Percentiles rank a stretch among this genome's conserved stretches.
Conservation (phyloP, 2,329 filamentous ascomycete species). For the Stagonosporopsis chrysanthemi region DNA sequence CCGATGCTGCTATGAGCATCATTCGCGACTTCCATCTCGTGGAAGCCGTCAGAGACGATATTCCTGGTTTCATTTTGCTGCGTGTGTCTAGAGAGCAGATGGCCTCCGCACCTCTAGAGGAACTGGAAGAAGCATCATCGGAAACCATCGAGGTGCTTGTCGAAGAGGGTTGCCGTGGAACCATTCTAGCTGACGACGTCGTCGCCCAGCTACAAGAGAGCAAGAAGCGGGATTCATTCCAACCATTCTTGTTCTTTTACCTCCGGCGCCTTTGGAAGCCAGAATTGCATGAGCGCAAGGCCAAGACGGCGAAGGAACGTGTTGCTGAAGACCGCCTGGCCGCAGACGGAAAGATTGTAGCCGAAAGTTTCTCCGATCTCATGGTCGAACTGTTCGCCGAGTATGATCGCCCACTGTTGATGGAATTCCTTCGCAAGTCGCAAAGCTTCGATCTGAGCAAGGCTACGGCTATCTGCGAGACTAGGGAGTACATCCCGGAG, state of each 20-base stretch:
- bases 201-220: slow-evolving; percentile 74
- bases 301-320: slow-evolving; percentile 49
- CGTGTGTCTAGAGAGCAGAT: slow-evolving; percentile 78
- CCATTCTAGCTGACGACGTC: slow-evolving; percentile 79
- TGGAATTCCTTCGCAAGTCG: slow-evolving; percentile 85
- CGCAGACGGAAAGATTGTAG: slow-evolving; percentile 69
- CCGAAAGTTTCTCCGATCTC: slow-evolving; percentile 87
- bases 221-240: slow-evolving; percentile 61
- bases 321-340: slow-evolving; percentile 54
- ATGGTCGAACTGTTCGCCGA: slow-evolving; percentile 85
- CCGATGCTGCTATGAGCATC: slow-evolving; percentile 83
- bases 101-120: slow-evolving; percentile 68
- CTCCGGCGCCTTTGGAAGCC: slow-evolving; percentile 85
- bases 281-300: slow-evolving; percentile 62
- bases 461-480: slow-evolving; percentile 80
- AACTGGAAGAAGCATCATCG: slow-evolving; percentile 79
- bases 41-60: slow-evolving; percentile 86
- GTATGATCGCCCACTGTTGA: slow-evolving; percentile 80
- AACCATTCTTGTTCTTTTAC: slow-evolving; percentile 90
- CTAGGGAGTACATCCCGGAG: slow-evolving; percentile 82
- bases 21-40: slow-evolving; percentile 91
- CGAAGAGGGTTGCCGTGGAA: slow-evolving; percentile 87
- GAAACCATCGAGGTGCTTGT: slow-evolving; percentile 89
- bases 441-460: slow-evolving; percentile 88
- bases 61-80: slow-evolving; percentile 85